phyloP scores from a whole-genome alignment of 1,284 basidiomycete species.

The Moesziomyces sp. region DNA sequence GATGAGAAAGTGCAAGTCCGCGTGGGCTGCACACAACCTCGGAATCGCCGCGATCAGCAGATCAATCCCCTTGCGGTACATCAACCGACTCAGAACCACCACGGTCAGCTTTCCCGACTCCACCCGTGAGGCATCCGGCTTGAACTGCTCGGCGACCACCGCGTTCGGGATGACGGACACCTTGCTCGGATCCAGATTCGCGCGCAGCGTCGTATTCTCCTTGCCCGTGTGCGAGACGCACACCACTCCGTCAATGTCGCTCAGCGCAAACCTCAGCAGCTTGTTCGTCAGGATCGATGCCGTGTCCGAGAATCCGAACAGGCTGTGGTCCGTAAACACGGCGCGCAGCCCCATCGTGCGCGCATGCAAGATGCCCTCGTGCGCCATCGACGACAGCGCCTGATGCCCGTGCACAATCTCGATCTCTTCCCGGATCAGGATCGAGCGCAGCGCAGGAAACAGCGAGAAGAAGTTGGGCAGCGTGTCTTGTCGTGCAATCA shows the following conservation, averaged over 20 bases:
- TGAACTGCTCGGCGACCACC: conserved; percentile 86
- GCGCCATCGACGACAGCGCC: conserved; percentile 85
- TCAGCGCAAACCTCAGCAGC: conserved; percentile 83
- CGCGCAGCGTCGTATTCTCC: conserved; percentile 93
- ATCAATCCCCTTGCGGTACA: conserved; percentile 96
- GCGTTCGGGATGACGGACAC: conserved; percentile 83
- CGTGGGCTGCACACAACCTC: conserved; percentile 83
- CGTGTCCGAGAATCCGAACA: conserved; percentile 95
- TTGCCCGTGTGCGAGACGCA: conserved; percentile 93
- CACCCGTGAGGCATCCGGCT: conserved; percentile 71
- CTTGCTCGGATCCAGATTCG: conserved; percentile 70
- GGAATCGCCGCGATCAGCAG: conserved; percentile 92
- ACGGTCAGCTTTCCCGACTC: conserved; percentile 75
- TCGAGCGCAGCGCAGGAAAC: conserved; percentile 87
- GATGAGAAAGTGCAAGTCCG: conserved; percentile 86
- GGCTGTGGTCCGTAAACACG: conserved; percentile 95
- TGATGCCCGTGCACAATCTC: conserved; percentile 92
- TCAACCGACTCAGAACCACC: conserved; percentile 91
- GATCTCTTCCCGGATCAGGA: conserved; percentile 86
- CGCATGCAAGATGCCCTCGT: conserved; percentile 90
- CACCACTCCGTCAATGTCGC: conserved; percentile 91
- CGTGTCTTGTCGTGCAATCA: conserved; percentile 79
- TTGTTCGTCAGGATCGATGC: conserved; percentile 98
- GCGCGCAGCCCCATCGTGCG: conserved; percentile 74
- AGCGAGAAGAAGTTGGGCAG: conserved; percentile 94